phyloP scores from a whole-genome alignment of 1,284 basidiomycete species.

The Cryptococcus sp. region DNA sequence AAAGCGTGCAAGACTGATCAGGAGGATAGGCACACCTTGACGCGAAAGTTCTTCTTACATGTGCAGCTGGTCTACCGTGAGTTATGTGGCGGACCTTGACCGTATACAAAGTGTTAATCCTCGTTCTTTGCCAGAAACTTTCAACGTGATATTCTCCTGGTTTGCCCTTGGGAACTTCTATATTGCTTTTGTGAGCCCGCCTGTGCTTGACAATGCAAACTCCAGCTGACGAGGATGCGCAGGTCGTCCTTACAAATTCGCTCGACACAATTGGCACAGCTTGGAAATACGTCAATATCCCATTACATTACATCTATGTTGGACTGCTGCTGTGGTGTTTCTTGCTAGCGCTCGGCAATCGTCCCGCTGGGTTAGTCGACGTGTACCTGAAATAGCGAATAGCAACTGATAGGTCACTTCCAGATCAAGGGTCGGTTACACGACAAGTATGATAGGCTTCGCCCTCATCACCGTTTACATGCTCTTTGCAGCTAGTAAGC shows the following conservation, averaged over 20 bases:
- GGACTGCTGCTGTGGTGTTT: slow-evolving; percentile 87
- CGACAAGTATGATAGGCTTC: slow-evolving; percentile 77
- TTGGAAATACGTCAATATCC: slow-evolving; percentile 67
- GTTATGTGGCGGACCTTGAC: slow-evolving; percentile 8
- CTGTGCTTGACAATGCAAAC: background rate
- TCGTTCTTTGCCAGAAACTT: slow-evolving; percentile 57
- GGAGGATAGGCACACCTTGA: slow-evolving; percentile 62
- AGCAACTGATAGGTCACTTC: background rate
- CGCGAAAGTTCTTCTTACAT: slow-evolving; percentile 91
- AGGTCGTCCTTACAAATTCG: slow-evolving; percentile 36
- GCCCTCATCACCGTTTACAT: slow-evolving; percentile 88
- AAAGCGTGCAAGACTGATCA: slow-evolving; percentile 17
- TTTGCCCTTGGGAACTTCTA: slow-evolving; percentile 87
- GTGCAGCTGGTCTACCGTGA: slow-evolving; percentile 83
- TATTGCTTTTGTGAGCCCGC: slow-evolving; percentile 67
- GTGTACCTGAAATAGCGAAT: background rate
- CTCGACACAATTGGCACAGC: slow-evolving; percentile 31
- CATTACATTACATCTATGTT: slow-evolving; percentile 83
- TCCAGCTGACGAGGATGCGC: background rate
- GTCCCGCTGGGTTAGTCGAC: slow-evolving; percentile 71
- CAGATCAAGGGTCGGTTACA: slow-evolving; percentile 73
- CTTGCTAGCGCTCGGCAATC: slow-evolving; percentile 84
- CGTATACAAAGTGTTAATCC: background rate
- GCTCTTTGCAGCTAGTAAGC: slow-evolving; percentile 65
- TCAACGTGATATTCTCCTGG: slow-evolving; percentile 91